Evolutionary conservation across 139 green algal genomes (phyloP), one percentile per base, ranked within the genome.

Genomic region (Coccomyxa sp.): DNA sequence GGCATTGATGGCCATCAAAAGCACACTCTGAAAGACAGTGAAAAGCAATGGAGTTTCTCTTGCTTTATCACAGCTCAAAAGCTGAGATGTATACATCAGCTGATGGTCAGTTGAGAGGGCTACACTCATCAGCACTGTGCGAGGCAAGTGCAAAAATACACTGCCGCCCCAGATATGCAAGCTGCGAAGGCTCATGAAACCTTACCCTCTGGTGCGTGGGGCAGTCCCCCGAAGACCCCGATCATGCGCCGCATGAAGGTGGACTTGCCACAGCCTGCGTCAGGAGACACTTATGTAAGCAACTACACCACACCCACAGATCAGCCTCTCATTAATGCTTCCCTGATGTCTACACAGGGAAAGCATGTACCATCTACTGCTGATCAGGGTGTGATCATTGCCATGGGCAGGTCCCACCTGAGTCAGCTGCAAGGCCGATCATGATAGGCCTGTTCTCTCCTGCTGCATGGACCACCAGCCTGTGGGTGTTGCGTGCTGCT

Each of bases 171-270:
- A 72, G 29, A 39, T 50, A 2, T 29, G 1, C 0, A 34, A 27
- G 3, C n/a, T n/a, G n/a, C n/a, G n/a, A n/a, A n/a, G n/a, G n/a
- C n/a, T n/a, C n/a, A n/a, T n/a, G n/a, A n/a, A 44, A 55, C 10
- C 86, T 73, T 81, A 92, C 94, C 96, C 74, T 86, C 85, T 24
- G 96, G 96, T 69, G 96, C 93, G 83, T 95, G 92, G 70, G 97
- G 89, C 34, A 82, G 81, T 44, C 97, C 97, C 37, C 97, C 97
- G 84, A 99, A 99, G 41, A 99, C 90, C 79, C 78, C 82, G n/a
- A 97, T 99, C 90, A 99, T 93, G 80, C 97, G 93, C 74, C 97
- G 88, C 97, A 99, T 99, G 94, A 99, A 99, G 39, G 97, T 99
- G 74, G 96, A 99, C 92, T 99, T 99, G 86, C 97, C 97, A 90